Base-by-base conservation (phyloP, 2,329 filamentous ascomycete genomes). In the Chaetomiaceae sp. region DNA sequence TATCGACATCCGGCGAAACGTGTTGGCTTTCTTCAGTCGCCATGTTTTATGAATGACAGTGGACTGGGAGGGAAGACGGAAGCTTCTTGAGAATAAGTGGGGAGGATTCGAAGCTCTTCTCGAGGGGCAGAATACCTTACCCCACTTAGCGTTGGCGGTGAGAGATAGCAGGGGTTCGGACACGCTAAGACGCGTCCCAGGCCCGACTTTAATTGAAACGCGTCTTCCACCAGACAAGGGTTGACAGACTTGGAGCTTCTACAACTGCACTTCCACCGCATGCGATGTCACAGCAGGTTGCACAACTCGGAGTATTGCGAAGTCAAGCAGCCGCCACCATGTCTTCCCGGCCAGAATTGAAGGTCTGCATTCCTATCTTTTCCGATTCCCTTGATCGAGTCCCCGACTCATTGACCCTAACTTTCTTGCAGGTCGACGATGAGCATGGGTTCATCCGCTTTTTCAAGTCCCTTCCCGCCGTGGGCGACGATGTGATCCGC, bases 371-470 rank as follows among this genome's bases (percentile, higher is more conserved):
- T 37, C 54, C 44, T 15, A 23, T 29, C 49, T 49, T 33, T 40
- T 39, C 25, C 6, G 12, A 17, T 39, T 7, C 45, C 49, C 15
- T 36, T 19, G 14, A 27, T 36, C 27, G 39, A 23, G 63, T 51
- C 51, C 9, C 25, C 29, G 46, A 59, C 58, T 60, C 51, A 17
- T 37, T 31, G 19, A 40, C 17, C 14, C 44, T 31, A 33, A 19
- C 14, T 15, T 23, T 6, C 9, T 5, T 4, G 45, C 47, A 91
- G 88, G 89, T 97, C 68, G 95, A 99, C 66, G 94, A 99, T 68
- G 94, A 99, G 76, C 85, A 87, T 66, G 91, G 92, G 62, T 99
- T 99, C 77, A 96, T 97, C 74, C 89, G 87, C 63, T 95, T 91
- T 75, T 99, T 95, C 78, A 92, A 92, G 64, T 87, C 85, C n/a